phyloP scores from a whole-genome alignment of 2,329 filamentous ascomycete genomes.

The Epichloe sp. region DNA sequence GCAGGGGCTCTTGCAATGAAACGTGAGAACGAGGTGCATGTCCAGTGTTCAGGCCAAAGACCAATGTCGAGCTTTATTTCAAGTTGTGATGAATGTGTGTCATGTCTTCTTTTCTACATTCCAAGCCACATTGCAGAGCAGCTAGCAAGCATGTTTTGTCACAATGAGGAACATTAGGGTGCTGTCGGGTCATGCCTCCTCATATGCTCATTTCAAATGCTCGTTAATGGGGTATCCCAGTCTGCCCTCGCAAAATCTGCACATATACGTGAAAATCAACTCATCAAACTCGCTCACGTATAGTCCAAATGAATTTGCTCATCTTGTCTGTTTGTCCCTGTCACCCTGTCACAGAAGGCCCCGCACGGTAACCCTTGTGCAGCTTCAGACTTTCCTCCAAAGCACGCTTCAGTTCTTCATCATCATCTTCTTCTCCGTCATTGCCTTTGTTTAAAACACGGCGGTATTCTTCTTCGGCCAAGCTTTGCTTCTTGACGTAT shows the following conservation, averaged over 20 bases:
- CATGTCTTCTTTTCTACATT: no score
- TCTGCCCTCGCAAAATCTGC: not conserved
- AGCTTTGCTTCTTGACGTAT: constrained; percentile 64
- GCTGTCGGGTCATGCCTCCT: no score
- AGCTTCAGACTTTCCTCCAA: constrained; percentile 42
- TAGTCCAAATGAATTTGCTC: not conserved
- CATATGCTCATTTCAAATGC: not conserved
- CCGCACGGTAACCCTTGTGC: constrained; percentile 17
- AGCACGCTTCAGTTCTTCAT: constrained; percentile 39
- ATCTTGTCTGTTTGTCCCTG: not conserved
- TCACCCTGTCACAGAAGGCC: constrained; percentile 9
- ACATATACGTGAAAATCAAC: not conserved
- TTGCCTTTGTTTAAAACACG: constrained; percentile 21
- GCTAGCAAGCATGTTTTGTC: no score
- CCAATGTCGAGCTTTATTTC: no score
- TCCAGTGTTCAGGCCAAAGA: no score
- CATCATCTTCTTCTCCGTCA: constrained; percentile 26
- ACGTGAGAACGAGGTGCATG: no score
- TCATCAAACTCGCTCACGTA: not conserved
- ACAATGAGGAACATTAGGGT: no score
- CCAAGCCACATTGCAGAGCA: no score
- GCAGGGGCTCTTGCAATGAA: no score
- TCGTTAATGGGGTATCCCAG: not conserved
- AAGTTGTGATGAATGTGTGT: no score
- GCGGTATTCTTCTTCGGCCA: constrained; percentile 49